These are phyloP conservation scores for Rhizophlyctis rosea DNA, from an alignment of 192 early-diverging fungal species.

Conservation along the genomic window DNA sequence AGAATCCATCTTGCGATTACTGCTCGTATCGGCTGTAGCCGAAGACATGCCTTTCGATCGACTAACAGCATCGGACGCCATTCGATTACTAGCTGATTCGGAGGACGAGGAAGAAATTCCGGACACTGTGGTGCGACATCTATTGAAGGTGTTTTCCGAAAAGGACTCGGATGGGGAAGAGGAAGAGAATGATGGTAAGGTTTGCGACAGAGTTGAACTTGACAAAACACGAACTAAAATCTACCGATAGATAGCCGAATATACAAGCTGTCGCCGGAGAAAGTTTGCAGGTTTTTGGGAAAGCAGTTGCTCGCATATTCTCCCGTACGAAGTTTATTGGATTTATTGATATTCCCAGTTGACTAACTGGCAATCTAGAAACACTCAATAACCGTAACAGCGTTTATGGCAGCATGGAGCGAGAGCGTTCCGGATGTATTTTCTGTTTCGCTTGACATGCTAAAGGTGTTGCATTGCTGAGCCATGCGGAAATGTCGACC, in stretches of 20 bases:
- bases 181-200: constrained; percentile 4
- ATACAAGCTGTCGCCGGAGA: constrained; percentile 13
- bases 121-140: neutral
- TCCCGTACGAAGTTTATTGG: constrained; percentile 19
- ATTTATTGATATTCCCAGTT: too few relatives aligned
- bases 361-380: too few relatives aligned
- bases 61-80: neutral
- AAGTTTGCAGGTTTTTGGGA: constrained; percentile 35
- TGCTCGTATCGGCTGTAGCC: constrained; percentile 9
- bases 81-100: neutral
- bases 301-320: constrained; percentile 29
- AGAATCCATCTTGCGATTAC: constrained; percentile 11
- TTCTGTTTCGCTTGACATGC: constrained; percentile 10
- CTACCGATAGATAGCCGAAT: too few relatives aligned
- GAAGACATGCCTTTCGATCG: constrained; percentile 7
- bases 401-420: constrained; percentile 33
- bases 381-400: constrained; percentile 4
- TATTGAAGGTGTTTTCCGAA: neutral
- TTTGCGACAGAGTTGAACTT: neutral
- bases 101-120: neutral
- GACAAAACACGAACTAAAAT: neutral
- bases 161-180: neutral
- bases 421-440: constrained; percentile 23
- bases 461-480: constrained; percentile 23
- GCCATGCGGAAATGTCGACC: too few relatives aligned